These are phyloP conservation scores for Dendrothele bispora DNA, from an alignment of 768 basidiomycete genomes.

Conservation along the genomic window DNA sequence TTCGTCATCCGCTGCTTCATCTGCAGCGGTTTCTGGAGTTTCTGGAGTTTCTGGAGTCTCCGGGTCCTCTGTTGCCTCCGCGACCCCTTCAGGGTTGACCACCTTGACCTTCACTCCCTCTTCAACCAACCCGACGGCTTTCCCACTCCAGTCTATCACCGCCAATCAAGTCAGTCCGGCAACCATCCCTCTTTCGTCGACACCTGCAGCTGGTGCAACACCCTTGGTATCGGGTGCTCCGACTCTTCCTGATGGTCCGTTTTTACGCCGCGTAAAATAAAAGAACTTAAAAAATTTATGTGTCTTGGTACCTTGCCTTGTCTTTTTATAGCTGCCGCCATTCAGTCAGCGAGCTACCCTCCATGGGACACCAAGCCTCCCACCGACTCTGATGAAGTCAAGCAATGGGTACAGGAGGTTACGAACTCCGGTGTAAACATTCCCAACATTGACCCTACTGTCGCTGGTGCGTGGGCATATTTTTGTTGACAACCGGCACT, in stretches of 20 bases:
- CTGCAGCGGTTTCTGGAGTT: slow-evolving; percentile 11
- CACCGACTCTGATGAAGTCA: slow-evolving; percentile 59
- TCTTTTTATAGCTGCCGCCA: slow-evolving; percentile 32
- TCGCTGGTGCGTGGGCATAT: slow-evolving; percentile 37
- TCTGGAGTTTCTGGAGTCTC: neutral
- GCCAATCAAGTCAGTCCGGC: slow-evolving; percentile 39
- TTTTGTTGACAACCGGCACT: slow-evolving; percentile 1
- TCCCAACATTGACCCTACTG: slow-evolving; percentile 50
- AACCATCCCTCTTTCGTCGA: slow-evolving; percentile 46
- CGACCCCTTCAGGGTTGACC: slow-evolving; percentile 21
- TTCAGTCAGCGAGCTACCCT: slow-evolving; percentile 62
- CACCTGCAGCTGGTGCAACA: slow-evolving; percentile 46
- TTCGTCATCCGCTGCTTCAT: slow-evolving; percentile 11
- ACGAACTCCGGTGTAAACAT: slow-evolving; percentile 53
- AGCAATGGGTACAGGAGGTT: slow-evolving; percentile 72
- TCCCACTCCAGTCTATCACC: slow-evolving; percentile 52
- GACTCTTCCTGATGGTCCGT: slow-evolving; percentile 53
- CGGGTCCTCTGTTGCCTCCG: slow-evolving; percentile 16
- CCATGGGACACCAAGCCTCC: slow-evolving; percentile 62
- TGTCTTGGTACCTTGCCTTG: slow-evolving; percentile 4
- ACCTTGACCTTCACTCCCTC: slow-evolving; percentile 43
- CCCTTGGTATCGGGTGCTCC: slow-evolving; percentile 57
- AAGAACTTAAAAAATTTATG: neutral
- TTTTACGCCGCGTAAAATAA: too few relatives aligned
- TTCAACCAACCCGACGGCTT: slow-evolving; percentile 60